Base-by-base conservation (phyloP, 495 filamentous ascomycete genomes). In the Daldinia concentrica region DNA sequence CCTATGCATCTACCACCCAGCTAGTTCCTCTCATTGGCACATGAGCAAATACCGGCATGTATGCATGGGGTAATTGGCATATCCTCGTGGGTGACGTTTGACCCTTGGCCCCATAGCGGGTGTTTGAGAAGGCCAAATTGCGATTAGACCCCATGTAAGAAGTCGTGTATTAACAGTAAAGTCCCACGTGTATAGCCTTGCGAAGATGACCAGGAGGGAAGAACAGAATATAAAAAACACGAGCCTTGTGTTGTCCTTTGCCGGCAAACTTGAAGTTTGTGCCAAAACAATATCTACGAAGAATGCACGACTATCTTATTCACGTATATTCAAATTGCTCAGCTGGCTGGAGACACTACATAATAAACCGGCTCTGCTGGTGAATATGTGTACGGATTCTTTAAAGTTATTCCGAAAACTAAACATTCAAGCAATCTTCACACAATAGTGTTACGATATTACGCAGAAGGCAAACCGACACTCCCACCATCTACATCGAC, bases 161-260 rank as follows among this genome's bases (percentile, higher is more conserved):
- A 63, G 45, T 52, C 26, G 54, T 43, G 60, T 60, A 6, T 48
- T 61, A 50, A 60, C 39, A 48, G 58, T 12, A 56, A 64, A 34
- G 5, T 56, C 58, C 64, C 69, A 72, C 69, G 69, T 72, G 69
- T 54, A 62, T 54, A 15, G 48, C 50, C 22, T 12, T 6, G 24
- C n/a, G 41, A 66, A 41, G 29, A 19, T 56, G 8, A 15, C n/a
- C 17, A 60, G 41, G 48, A 9, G 27, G 24, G 6, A 19, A 60
- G 22, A 27, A 2, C 32, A 37, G 14, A 14, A 62, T 66, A 58
- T 66, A 66, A 66, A 36, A 24, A 55, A 59, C 26, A 63, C 48
- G 0, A 34, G 19, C 41, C 12, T 27, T 37, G 57, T 43, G 34
- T 32, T 55, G 8, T 56, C 9, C 9, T 26, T 57, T 61, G n/a